phyloP scores from a whole-genome alignment of 345 rosid genomes.

The Melaleuca quinquenervia region DNA sequence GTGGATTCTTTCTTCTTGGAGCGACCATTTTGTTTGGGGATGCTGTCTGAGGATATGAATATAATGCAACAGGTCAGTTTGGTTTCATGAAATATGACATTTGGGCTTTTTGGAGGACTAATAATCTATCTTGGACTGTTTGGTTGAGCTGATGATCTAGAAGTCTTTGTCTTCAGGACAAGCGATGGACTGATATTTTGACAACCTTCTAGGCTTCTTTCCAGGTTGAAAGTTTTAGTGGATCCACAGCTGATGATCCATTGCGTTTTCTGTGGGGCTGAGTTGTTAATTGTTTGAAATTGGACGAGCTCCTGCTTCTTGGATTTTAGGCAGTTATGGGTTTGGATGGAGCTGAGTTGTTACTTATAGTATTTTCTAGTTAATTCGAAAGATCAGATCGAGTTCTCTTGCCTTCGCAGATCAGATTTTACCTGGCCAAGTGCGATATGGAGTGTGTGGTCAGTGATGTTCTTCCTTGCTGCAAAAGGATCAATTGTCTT shows the following conservation, averaged over 20 bases:
- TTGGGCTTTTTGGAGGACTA: not conserved
- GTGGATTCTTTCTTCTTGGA: not conserved
- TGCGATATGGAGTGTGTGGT: not conserved
- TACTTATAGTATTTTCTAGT: not conserved
- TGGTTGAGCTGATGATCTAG: not conserved
- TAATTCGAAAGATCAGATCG: not conserved
- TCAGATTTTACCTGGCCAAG: not conserved
- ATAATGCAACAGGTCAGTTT: not conserved
- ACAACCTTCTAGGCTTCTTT: not conserved
- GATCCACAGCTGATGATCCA: not conserved
- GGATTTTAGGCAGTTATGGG: not conserved
- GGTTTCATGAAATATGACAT: not conserved
- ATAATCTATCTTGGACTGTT: not conserved
- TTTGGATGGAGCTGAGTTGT: not conserved
- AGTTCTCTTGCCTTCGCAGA: not conserved
- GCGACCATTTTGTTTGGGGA: not conserved
- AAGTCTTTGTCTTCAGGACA: not conserved
- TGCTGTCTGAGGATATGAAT: not conserved
- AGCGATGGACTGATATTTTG: not conserved
- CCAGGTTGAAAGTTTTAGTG: not conserved
- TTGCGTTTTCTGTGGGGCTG: not conserved
- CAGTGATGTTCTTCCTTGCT: not conserved
- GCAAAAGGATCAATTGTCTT: not conserved
- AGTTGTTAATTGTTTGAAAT: not conserved
- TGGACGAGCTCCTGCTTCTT: not conserved